Base-by-base conservation (phyloP, 1,284 basidiomycete species). In the Xanthoconium separans region DNA sequence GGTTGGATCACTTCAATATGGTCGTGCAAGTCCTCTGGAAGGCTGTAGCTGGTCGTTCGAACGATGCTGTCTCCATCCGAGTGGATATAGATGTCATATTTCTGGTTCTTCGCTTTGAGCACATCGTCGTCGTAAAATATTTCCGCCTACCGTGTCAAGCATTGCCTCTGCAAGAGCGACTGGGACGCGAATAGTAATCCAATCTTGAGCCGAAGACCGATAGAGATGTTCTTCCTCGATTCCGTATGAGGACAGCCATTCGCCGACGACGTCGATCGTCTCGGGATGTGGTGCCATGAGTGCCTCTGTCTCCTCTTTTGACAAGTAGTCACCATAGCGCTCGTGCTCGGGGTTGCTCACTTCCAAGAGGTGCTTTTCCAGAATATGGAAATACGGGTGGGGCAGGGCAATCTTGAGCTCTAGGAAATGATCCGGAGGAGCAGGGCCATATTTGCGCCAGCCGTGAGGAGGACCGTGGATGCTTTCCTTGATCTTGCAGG, bases 1-100 rank as follows among this genome's bases (percentile, higher is more conserved):
- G 89, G 89, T 56, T 88, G 85, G 40, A 91, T 75, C 33, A 90
- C 69, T 47, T 90, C 87, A 42, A 91, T 66, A 61, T 91, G 87
- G 5, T 72, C 70, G 57, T 84, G 77, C 22, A 92, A 66, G 54
- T 77, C 57, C 53, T 74, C 75, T 0, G 89, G 89, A 10, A 92
- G 73, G 60, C 83, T 84, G 71, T 91, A 91, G 43, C 74, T 75
- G 6, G 81, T 83, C n/a, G 89, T 87, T 54, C 87, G 80, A 52
- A 89, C 73, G 33, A 86, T 62, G 16, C 71, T 69, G 34, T 84
- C 79, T 0, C 81, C 82, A 18, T 73, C 70, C 11, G 64, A 67
- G 61, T 90, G 81, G 52, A 76, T 74, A 76, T 82, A 91, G 34
- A 84, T 63, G 57, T 83, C 68, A 59, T 87, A 90, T 63, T 78